phyloP scores from a whole-genome alignment of 1,139 yeast species.

The Scheffersomyces titani region DNA sequence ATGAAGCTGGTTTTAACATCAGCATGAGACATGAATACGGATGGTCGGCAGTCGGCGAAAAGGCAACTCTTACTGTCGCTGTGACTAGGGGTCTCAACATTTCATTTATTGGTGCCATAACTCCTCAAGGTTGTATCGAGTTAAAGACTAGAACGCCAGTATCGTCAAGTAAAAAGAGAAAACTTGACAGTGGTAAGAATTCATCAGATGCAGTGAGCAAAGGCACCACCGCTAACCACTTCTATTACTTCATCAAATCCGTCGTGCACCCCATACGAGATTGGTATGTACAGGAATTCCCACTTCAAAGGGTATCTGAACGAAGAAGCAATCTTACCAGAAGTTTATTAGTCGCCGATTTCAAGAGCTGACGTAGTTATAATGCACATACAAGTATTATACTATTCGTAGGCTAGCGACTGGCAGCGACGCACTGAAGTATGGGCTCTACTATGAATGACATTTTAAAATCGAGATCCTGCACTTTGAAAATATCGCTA shows the following conservation, averaged over 20 bases:
- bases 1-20: constrained; percentile 4
- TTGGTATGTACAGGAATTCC: too few species aligned
- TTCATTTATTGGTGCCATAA: neutral
- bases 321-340: too few species aligned
- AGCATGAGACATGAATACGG: constrained; percentile 2
- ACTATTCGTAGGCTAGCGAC: too few species aligned
- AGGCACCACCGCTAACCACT: neutral
- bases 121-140: neutral
- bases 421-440: too few species aligned
- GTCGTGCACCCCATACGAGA: too few species aligned
- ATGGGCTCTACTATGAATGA: too few species aligned
- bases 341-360: too few species aligned
- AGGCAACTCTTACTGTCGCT: neutral
- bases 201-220: neutral
- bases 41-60: constrained; percentile 1
- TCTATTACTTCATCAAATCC: neutral
- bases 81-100: neutral
- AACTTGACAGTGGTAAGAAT: neutral
- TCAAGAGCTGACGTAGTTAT: too few species aligned
- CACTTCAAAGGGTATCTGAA: too few species aligned
- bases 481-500: too few species aligned
- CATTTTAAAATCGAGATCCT: too few species aligned
- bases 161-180: neutral
- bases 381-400: too few species aligned
- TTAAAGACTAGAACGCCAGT: neutral